Base-by-base conservation (phyloP, 2,329 filamentous ascomycete genomes). In the Colletotrichum tofieldiae region DNA sequence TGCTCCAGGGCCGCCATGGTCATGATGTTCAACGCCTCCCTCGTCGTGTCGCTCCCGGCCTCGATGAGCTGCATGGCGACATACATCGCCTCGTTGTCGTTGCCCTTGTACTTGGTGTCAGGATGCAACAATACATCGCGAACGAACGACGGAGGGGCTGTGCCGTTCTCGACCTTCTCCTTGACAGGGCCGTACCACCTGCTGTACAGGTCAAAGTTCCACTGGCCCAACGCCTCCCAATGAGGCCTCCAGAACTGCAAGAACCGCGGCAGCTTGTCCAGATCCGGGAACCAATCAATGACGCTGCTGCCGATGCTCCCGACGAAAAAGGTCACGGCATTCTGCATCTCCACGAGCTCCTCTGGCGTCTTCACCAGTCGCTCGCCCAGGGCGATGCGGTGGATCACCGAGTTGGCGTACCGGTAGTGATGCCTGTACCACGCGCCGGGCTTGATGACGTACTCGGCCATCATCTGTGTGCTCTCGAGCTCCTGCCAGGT, bases 31-130 rank as follows among this genome's bases (percentile, higher is more conserved):
- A 82, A 63, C 20, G 70, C 77, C 72, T 82, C 78, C n/a, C 83
- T 77, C 1, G 84, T 83, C 5, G 82, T 87, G 72, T 87, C 84
- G 39, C 78, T 81, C 8, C 85, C 85, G 0, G 85, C 84, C 67
- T 82, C 82, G 23, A 87, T n/a, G 32, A 62, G 59, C 18, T 71
- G 78, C 67, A 81, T 79, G 2, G 80, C 79, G 32, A 83, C 75
- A 43, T 83, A 84, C 81, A 84, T 85, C n/a, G 78, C 77, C 37
- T 83, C 79, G 29, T 82, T 77, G 1, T 82, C 79, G 39, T 75
- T 73, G 5, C 78, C 81, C 4, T 71, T 76, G 74, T 76, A 84
- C 65, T 77, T 77, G 0, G 41, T 49, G 45, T 62, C 43, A 6
- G 59, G 59, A 35, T 79, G 75, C 11, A 82, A 74, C 60, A 82